These are phyloP conservation scores for Solanum megistacrolobum DNA, from an alignment of 257 asterid genomes.

Conservation along the genomic window DNA sequence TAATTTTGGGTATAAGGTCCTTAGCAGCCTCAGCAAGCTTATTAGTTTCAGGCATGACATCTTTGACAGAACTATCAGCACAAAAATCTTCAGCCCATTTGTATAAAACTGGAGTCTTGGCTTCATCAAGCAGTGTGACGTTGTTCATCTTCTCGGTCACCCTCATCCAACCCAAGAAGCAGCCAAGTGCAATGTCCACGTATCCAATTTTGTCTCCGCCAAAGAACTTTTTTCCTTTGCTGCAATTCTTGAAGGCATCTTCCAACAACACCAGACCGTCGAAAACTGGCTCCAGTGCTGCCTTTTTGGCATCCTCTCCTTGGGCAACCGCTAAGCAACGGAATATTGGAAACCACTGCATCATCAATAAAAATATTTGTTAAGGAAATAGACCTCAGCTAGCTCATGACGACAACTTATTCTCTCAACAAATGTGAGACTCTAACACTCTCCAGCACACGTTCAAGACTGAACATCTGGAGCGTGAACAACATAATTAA, in stretches of 20 bases:
- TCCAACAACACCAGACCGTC: constrained; percentile 38
- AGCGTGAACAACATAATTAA: neutral
- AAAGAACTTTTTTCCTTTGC: constrained; percentile 42
- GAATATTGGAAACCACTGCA: constrained; percentile 50
- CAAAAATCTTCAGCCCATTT: constrained; percentile 38
- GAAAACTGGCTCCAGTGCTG: neutral
- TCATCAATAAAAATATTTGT: neutral
- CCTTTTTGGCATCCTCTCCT: constrained; percentile 31
- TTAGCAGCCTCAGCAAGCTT: constrained; percentile 35
- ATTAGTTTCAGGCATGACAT: constrained; percentile 37
- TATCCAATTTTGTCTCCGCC: constrained; percentile 49
- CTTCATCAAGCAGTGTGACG: constrained; percentile 28
- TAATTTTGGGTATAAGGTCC: neutral
- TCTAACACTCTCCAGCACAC: neutral
- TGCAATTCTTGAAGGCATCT: constrained; percentile 34
- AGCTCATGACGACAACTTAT: neutral
- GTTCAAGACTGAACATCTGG: neutral
- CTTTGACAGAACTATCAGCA: constrained; percentile 29
- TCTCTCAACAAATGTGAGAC: neutral
- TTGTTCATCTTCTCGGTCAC: constrained; percentile 18
- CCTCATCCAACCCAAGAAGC: constrained; percentile 37
- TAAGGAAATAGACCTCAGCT: neutral
- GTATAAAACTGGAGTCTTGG: constrained; percentile 31
- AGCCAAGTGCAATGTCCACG: constrained; percentile 49
- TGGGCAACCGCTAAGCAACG: constrained; percentile 15